These are phyloP conservation scores for Fusarium palustre DNA, from an alignment of 2,329 filamentous ascomycete species.

Conservation along the genomic window DNA sequence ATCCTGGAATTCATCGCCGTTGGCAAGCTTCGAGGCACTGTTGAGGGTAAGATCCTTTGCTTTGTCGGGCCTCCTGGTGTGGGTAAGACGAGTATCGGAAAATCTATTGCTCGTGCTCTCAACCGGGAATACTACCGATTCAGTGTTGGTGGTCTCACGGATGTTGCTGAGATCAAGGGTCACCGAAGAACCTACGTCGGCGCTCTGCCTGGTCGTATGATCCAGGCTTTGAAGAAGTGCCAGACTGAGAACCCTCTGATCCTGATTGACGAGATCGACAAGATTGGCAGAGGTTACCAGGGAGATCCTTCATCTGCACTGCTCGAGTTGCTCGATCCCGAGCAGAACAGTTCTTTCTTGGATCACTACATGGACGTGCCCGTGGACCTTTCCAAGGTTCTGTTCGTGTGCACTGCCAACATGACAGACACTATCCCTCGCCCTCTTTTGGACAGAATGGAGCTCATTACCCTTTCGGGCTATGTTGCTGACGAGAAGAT, in stretches of 20 bases:
- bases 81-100: conserved; percentile 98
- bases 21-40: conserved; percentile 94
- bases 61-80: conserved; percentile 98
- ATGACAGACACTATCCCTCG: conserved; percentile 98
- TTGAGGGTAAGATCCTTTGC: conserved; percentile 98
- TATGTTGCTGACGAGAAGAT: conserved; percentile 99
- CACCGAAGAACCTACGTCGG: conserved; percentile 97
- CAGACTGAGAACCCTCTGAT: conserved; percentile 98
- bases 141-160: conserved; percentile 94
- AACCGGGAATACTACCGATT: conserved; percentile 98
- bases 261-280: conserved; percentile 97
- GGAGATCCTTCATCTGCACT: conserved; percentile 95
- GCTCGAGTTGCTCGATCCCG: conserved; percentile 92
- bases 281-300: conserved; percentile 96
- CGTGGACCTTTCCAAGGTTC: conserved; percentile 94
- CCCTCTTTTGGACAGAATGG: conserved; percentile 95
- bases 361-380: conserved; percentile 99
- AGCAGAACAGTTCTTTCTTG: conserved; percentile 96
- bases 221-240: conserved; percentile 98
- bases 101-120: conserved; percentile 93
- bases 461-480: conserved; percentile 94
- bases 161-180: conserved; percentile 99
- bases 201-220: conserved; percentile 93
- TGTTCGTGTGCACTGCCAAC: conserved; percentile 99
- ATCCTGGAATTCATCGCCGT: conserved; percentile 99